These are phyloP conservation scores for Cladobotryum mycophilum DNA, from an alignment of 2,329 filamentous ascomycete genomes.

Conservation along the genomic window DNA sequence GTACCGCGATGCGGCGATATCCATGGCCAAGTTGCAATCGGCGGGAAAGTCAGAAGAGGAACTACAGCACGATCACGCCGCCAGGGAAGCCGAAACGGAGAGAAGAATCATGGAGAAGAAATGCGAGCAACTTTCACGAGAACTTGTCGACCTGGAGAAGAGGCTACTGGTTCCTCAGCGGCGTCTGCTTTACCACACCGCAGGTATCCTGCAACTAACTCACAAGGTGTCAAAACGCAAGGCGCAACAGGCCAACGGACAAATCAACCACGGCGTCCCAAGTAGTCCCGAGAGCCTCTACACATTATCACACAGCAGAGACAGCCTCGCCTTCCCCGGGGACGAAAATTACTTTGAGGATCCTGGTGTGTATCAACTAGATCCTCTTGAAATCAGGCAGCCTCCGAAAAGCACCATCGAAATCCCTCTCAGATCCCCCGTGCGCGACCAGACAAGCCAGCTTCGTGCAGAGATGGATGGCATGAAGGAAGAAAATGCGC, in stretches of 20 bases:
- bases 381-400: conserved; percentile 36
- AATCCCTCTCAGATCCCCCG: conserved; percentile 53
- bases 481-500: conserved; percentile 39
- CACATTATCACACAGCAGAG: conserved; percentile 56
- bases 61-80: conserved; percentile 42
- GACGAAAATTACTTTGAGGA: conserved; percentile 69
- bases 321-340: conserved; percentile 48
- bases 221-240: conserved; percentile 67
- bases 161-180: conserved; percentile 67
- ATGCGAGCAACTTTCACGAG: conserved; percentile 77
- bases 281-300: conserved; percentile 74
- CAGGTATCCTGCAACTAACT: conserved; percentile 84
- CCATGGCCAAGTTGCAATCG: conserved; percentile 74
- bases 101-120: conserved; percentile 67
- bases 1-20: conserved; percentile 86
- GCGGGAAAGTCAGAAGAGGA: conserved; percentile 45
- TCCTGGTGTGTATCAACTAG: conserved; percentile 64
- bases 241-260: conserved; percentile 33
- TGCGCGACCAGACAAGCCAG: conserved; percentile 47
- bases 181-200: conserved; percentile 80
- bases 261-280: conserved; percentile 53
- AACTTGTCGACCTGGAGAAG: conserved; percentile 75
- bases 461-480: conserved; percentile 43
- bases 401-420: conserved; percentile 42
- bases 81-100: conserved; percentile 65